phyloP scores from a whole-genome alignment of 164 flowering plant genomes.

The Vitis amurensis region DNA sequence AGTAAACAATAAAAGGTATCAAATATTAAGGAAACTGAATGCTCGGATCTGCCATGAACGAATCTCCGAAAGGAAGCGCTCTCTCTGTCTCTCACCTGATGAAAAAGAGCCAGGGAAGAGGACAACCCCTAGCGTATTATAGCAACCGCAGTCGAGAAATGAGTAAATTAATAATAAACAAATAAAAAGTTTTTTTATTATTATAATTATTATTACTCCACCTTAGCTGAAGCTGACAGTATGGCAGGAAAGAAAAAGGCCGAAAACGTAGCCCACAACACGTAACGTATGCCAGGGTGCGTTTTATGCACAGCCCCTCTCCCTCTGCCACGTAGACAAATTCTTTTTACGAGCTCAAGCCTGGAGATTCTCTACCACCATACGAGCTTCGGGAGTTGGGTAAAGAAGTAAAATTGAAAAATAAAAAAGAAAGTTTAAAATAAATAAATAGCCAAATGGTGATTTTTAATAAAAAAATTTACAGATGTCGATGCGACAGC shows the following conservation, averaged over 20 bases:
- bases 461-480: too few species aligned
- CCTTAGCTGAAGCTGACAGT: conserved; percentile 2
- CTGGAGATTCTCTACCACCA: too few species aligned
- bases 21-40: background rate
- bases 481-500: too few species aligned
- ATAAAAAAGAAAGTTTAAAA: too few species aligned
- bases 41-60: background rate
- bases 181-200: background rate
- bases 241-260: background rate
- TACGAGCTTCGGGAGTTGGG: too few species aligned
- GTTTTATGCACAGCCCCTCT: background rate
- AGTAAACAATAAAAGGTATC: background rate
- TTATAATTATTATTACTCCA: background rate
- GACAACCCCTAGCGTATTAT: conserved; percentile 3
- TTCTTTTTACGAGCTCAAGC: background rate
- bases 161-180: too few species aligned
- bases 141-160: background rate
- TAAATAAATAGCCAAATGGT: too few species aligned
- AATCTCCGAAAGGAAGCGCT: background rate
- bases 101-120: background rate
- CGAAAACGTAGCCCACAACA: background rate
- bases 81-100: background rate
- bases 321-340: background rate
- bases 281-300: background rate
- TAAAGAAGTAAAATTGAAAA: too few species aligned